phyloP scores from a whole-genome alignment of 1,139 yeast species.

The Chernovozyma aurita region DNA sequence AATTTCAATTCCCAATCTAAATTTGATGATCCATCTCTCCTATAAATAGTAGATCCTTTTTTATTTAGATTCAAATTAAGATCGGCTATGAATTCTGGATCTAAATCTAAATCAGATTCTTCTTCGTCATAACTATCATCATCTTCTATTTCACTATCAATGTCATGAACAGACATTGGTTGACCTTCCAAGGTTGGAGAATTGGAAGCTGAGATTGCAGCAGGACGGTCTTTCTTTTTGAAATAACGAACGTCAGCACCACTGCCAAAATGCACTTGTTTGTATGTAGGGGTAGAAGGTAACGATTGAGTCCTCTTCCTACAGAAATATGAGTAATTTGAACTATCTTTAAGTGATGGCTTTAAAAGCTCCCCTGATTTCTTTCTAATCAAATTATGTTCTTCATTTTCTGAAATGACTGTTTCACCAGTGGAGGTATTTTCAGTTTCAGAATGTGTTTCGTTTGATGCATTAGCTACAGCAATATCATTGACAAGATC shows the following conservation, averaged over 20 bases:
- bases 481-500: background rate
- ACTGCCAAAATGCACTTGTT: slow-evolving; percentile 75
- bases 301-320: slow-evolving; percentile 51
- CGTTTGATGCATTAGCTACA: background rate
- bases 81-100: slow-evolving; percentile 8
- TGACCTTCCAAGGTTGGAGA: slow-evolving; percentile 44
- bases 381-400: slow-evolving; percentile 49
- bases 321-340: slow-evolving; percentile 29
- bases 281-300: slow-evolving; percentile 71
- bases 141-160: slow-evolving; percentile 14
- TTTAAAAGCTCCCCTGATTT: slow-evolving; percentile 81
- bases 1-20: slow-evolving; percentile 48
- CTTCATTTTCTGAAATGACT: background rate
- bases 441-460: slow-evolving; percentile 3
- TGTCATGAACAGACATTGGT: slow-evolving; percentile 14
- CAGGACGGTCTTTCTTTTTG: slow-evolving; percentile 65
- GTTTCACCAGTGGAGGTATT: slow-evolving; percentile 1
- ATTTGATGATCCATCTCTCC: background rate
- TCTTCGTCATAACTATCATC: slow-evolving; percentile 26
- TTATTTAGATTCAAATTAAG: slow-evolving; percentile 6
- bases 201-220: slow-evolving; percentile 64
- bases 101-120: slow-evolving; percentile 11
- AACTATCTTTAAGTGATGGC: slow-evolving; percentile 52
- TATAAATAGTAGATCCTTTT: slow-evolving; percentile 4
- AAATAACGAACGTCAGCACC: slow-evolving; percentile 67